Evolutionary conservation across 306 rosid species (phyloP).

Genomic region (Cajanus cajan): DNA sequence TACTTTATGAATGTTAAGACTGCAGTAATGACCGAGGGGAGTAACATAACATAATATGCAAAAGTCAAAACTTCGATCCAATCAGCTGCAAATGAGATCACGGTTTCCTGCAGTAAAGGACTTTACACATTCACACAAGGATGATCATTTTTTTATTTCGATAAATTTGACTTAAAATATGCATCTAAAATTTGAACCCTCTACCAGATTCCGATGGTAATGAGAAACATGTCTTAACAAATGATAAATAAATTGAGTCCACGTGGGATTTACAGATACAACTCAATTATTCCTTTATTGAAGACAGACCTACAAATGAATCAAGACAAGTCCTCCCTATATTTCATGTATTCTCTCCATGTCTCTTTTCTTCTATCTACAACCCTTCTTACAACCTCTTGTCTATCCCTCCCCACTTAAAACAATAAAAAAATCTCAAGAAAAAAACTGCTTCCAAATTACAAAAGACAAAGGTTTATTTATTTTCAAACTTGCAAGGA

Average conservation of each 20-base stretch:
- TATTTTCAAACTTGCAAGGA: constrained; percentile 45
- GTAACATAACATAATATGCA: too few species aligned
- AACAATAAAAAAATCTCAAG: constrained; percentile 31
- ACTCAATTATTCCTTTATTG: constrained; percentile 51
- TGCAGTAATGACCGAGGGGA: too few species aligned
- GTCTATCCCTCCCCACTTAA: constrained; percentile 26
- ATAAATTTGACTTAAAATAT: too few species aligned
- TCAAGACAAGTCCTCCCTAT: constrained; percentile 48
- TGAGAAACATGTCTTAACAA: constrained; percentile 2
- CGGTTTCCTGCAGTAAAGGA: too few species aligned
- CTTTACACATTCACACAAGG: too few species aligned
- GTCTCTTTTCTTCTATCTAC: constrained; percentile 53
- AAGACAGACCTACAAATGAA: constrained; percentile 68
- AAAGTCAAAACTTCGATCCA: too few species aligned
- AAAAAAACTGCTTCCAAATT: constrained; percentile 26
- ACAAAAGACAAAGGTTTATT: constrained; percentile 21
- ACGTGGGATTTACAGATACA: constrained; percentile 47
- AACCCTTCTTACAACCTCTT: constrained; percentile 24
- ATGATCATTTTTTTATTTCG: too few species aligned
- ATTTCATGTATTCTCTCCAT: constrained; percentile 28
- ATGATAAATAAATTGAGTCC: constrained; percentile 46
- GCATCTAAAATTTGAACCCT: too few species aligned
- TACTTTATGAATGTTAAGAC: too few species aligned
- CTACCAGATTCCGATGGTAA: neutral
- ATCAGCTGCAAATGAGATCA: neutral